Base-by-base conservation (phyloP, 257 asterid genomes). In the Ocimum tenuiflorum region DNA sequence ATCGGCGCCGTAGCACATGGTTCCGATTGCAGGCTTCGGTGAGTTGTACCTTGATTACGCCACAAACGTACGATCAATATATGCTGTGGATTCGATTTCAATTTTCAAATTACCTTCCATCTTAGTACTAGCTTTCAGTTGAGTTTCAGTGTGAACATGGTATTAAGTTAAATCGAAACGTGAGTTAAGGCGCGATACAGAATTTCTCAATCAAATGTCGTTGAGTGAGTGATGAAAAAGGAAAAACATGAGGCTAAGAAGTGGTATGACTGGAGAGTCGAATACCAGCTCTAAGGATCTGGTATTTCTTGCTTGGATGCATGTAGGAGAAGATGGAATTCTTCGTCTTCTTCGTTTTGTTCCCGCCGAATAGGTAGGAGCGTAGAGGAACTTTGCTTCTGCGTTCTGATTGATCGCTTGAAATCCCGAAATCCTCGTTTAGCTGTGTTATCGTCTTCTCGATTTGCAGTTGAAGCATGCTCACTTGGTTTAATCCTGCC, bases 1-100 rank as follows among this genome's bases (percentile, higher is more conserved):
- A 39, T 78, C 84, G 62, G 81, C 62, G 68, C 95, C 94, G 86
- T 83, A 85, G 75, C 96, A 89, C 96, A 89, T 68, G 48, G 17
- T 86, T 73, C 18, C 3, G 0, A 0, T 20, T 39, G 62, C 35
- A 61, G 17, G 52, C 68, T 58, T 69, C 8, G 17, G 18, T 7
- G 31, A 17, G 57, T 54, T 38, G 74, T 52, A 73, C 74, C 70
- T 72, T 23, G 61, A 60, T 73, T 73, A 66, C 20, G 22, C 38
- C 53, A 14, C 45, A 12, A 41, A 17, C 12, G 14, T 22, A 52
- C 20, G 8, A 24, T 0, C 23, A 6, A 24, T 24, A 24, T 24
- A 1, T 1, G 1, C 31, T 1, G 4, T 24, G 31, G 31, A 24
- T 4, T n/a, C n/a, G n/a, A n/a, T n/a, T n/a, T n/a, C n/a, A n/a